Conservation (phyloP, 148 eudicot species). For the Linanthus parryae region DNA sequence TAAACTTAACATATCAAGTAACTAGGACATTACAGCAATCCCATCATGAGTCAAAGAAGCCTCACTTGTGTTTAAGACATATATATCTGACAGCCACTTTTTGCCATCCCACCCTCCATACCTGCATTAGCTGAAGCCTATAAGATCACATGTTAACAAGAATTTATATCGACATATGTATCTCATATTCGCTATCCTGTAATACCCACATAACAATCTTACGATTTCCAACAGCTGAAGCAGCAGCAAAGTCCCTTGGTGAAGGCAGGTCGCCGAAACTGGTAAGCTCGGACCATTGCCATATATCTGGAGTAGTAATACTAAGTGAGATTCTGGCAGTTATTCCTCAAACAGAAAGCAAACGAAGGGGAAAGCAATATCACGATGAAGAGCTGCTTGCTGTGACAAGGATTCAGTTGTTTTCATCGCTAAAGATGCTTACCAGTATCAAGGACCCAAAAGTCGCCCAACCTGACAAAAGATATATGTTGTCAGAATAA, state of each 20-base stretch:
- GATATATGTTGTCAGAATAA: constrained; percentile 5
- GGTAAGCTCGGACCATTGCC: constrained; percentile 98
- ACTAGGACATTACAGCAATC: not conserved
- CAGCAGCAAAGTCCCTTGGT: constrained; percentile 94
- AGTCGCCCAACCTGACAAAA: constrained; percentile 89
- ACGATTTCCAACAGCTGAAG: constrained; percentile 82
- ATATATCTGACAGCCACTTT: constrained; percentile 93
- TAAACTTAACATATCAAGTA: no score
- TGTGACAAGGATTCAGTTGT: not conserved
- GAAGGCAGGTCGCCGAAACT: constrained; percentile 98
- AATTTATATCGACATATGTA: no score
- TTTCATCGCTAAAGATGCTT: constrained; percentile 4
- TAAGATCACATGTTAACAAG: no score
- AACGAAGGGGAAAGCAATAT: constrained; percentile 4
- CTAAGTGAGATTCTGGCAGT: no score
- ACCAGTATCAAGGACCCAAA: constrained; percentile 99
- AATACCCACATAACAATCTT: constrained; percentile 85
- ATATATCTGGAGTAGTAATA: constrained; percentile 63
- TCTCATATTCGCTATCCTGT: no score
- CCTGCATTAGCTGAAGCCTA: constrained; percentile 73
- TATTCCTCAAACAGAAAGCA: constrained; percentile 8
- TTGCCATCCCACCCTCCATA: constrained; percentile 99
- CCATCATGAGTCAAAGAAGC: not conserved
- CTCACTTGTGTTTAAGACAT: constrained; percentile 90
- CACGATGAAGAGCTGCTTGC: no score